Percentiles rank a stretch among this genome's conserved stretches.
These are phyloP conservation scores for Calendula officinalis DNA, from an alignment of 129 eudicot genomes.

Conservation along the genomic window DNA sequence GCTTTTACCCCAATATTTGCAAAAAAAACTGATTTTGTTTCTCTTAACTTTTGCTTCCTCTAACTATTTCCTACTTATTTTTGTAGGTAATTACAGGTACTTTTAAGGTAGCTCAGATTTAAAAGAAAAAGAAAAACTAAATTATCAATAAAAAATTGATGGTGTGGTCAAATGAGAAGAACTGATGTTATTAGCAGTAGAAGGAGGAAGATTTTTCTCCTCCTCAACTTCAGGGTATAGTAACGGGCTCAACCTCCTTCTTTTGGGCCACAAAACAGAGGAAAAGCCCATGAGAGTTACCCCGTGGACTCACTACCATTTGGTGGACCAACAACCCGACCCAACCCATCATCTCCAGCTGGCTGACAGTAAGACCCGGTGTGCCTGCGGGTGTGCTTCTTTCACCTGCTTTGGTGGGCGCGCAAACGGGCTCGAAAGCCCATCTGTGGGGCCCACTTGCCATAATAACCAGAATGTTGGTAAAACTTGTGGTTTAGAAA, in stretches of 20 bases:
- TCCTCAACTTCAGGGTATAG: slow-evolving; percentile 93
- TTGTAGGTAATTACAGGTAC: slow-evolving; percentile 29
- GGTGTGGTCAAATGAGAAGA: slow-evolving; percentile 70
- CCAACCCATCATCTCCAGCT: slow-evolving; percentile 52
- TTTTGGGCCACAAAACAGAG: slow-evolving; percentile 83
- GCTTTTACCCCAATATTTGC: too few relatives aligned
- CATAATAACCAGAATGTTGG: slow-evolving; percentile 34
- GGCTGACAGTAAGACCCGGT: slow-evolving; percentile 69
- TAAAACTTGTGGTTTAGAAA: slow-evolving; percentile 24
- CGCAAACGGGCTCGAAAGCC: slow-evolving; percentile 50
- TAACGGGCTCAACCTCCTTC: slow-evolving; percentile 80
- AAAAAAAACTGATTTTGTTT: too few relatives aligned
- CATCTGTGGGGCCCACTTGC: slow-evolving; percentile 66
- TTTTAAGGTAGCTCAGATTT: neutral
- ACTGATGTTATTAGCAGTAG: slow-evolving; percentile 97
- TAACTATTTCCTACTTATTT: slow-evolving; percentile 8
- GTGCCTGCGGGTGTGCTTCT: slow-evolving; percentile 82
- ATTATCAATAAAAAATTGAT: neutral
- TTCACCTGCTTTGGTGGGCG: slow-evolving; percentile 67
- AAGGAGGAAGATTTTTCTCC: slow-evolving; percentile 98
- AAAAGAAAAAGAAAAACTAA: slow-evolving; percentile 3
- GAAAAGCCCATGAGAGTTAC: slow-evolving; percentile 94
- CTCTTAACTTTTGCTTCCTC: too few relatives aligned
- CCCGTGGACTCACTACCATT: slow-evolving; percentile 93
- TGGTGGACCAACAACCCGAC: slow-evolving; percentile 69